Conservation (phyloP, 768 basidiomycete species). For the Pluteus cervinus region DNA sequence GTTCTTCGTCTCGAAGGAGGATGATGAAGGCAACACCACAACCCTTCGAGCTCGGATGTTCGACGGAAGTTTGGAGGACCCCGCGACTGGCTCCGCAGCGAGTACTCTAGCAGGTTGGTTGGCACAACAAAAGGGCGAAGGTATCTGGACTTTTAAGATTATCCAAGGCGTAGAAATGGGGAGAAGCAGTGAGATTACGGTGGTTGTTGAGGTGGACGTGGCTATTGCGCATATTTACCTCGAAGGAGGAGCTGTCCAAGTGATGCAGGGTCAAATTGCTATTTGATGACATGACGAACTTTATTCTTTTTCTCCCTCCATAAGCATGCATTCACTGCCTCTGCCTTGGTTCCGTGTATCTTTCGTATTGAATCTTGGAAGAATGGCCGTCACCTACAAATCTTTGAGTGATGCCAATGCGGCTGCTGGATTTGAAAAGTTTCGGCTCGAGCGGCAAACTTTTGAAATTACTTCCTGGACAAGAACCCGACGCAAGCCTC, state of each 20-base stretch:
- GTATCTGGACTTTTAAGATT: slow-evolving; percentile 29
- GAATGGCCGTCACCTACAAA: too few species aligned
- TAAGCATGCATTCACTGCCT: too few species aligned
- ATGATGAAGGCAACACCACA: neutral
- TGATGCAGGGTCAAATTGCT: slow-evolving; percentile 32
- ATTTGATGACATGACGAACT: too few species aligned
- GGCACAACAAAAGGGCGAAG: slow-evolving; percentile 26
- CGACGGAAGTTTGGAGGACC: slow-evolving; percentile 32
- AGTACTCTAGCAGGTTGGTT: slow-evolving; percentile 37
- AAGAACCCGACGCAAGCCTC: too few species aligned
- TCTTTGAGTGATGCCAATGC: too few species aligned
- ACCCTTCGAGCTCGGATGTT: slow-evolving; percentile 35
- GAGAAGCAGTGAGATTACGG: slow-evolving; percentile 33
- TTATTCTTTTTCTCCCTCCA: too few species aligned
- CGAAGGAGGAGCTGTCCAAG: slow-evolving; percentile 32
- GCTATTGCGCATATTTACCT: slow-evolving; percentile 27
- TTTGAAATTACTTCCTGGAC: too few species aligned
- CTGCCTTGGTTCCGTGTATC: too few species aligned
- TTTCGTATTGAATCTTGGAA: too few species aligned
- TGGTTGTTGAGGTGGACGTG: slow-evolving; percentile 27
- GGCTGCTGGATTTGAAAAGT: too few species aligned
- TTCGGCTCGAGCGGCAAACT: too few species aligned
- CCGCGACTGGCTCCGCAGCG: slow-evolving; percentile 41
- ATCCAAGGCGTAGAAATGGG: slow-evolving; percentile 44
- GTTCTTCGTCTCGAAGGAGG: slow-evolving; percentile 25